Evolutionary conservation across 192 early-diverging fungal species (phyloP).

Genomic region (Rhizophagus clarus): DNA sequence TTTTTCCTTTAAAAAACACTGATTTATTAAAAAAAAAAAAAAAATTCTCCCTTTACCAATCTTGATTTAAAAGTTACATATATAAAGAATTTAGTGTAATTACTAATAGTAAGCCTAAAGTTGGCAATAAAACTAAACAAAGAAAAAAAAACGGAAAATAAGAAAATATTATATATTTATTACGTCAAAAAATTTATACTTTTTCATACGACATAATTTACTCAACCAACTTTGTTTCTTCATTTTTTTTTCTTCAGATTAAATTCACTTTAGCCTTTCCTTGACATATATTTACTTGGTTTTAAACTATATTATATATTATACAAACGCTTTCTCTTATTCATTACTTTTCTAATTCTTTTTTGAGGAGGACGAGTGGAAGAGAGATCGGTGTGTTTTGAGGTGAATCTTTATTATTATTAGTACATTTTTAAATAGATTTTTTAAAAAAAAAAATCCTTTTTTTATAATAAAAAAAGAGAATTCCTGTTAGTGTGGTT

Average conservation of each 20-base stretch:
- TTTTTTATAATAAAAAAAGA: neutral
- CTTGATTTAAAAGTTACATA: no score
- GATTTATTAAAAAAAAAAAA: no score
- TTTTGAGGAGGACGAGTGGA: constrained; percentile 11
- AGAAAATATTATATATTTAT: neutral
- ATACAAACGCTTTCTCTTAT: neutral
- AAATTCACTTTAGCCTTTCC: neutral
- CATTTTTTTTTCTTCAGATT: neutral
- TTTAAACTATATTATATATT: neutral
- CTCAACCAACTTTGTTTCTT: neutral
- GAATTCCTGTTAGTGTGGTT: neutral
- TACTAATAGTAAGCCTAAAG: neutral
- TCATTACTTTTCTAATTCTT: neutral
- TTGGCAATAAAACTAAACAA: neutral
- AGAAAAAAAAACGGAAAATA: neutral
- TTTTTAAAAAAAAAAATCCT: neutral
- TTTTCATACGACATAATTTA: neutral
- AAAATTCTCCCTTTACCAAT: no score
- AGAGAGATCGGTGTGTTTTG: neutral
- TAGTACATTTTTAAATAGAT: neutral
- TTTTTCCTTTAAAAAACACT: no score
- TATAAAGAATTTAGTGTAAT: neutral
- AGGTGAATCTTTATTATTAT: constrained; percentile 4
- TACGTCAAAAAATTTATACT: neutral
- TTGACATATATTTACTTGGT: neutral